Base-by-base conservation (phyloP, 441 rosid genomes). In the Erysimum cheiri region DNA sequence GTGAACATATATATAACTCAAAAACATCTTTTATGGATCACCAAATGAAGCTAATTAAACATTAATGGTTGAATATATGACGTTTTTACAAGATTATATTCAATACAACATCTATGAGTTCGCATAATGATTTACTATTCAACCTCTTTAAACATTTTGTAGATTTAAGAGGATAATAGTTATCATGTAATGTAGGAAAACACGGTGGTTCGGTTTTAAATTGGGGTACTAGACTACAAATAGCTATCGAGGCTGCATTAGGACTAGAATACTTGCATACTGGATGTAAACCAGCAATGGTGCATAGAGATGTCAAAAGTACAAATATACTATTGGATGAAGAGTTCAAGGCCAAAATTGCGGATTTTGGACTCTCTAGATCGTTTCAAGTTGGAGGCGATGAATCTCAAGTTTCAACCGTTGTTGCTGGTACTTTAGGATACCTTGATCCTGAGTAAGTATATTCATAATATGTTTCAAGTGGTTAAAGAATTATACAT, bases 281-380 rank as follows among this genome's bases (percentile, higher is more conserved):
- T 17, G 87, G 87, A n/a, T 84, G 90, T 79, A 82, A 75, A 69
- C 90, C 92, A 7, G 77, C 87, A 1, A 82, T 85, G 70, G 63
- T 85, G 26, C 87, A 87, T 12, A 75, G 90, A 80, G 88, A 87
- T 74, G 65, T 87, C 37, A 85, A 85, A 66, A 69, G 80, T 35
- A 28, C 85, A 8, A 87, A 82, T 76, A 84, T 85, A 40, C 33
- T 87, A 10, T 63, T 87, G 53, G 69, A 64, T 32, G 82, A 74
- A 7, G 59, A 72, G 1, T 62, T 72, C 71, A 80, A 80, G 36
- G 92, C 90, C 12, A 85, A 85, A 67, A 61, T 85, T n/a, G 82
- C 84, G 0, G 87, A 87, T 78, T 84, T 85, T 33, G 90, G 90
- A 17, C 63, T 83, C 6, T 85, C 92, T 0, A 83, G 64, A 75